Evolutionary conservation across 768 basidiomycete genomes (phyloP), one percentile per base, ranked within the genome.

Genomic region (Amanita polypyramis): DNA sequence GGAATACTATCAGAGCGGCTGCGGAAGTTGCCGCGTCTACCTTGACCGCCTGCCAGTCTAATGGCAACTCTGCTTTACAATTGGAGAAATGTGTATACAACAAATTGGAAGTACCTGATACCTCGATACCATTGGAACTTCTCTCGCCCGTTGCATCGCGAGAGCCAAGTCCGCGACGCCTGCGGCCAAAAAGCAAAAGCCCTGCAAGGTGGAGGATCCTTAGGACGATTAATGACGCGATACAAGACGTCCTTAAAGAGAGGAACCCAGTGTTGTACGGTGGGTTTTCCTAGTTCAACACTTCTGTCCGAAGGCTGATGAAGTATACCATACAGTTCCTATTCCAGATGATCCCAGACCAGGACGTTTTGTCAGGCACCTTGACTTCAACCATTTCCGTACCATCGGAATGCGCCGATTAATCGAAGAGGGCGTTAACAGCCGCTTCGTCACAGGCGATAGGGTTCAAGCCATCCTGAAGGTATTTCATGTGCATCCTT

Each of bases 331-430:
- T 47, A 37, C 3, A 87, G 85, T 89, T 36, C 85, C 85, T 33
- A 73, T 72, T 2, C 71, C 82, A 15, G 67, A 76, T 51, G 86
- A 87, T 60, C 76, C 85, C 46, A 74, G 80, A 47, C 80, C 88
- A 25, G 83, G 86, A 45, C 77, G 86, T 51, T 86, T 85, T 58
- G 82, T 96, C 30, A 82, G 78, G 33, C 85, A 91, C 62, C 67
- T 99, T 11, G 90, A 91, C 59, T 99, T 99, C 59, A 94, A 91
- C 56, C 92, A 95, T 61, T 99, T 99, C 71, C 80, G 94, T 21
- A 95, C 96, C 20, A 92, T 95, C 48, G 95, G 95, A 0, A 93
- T 97, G 81, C 78, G 91, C 42, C 82, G 96, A 15, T 89, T 87
- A 3, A 79, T 96, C 2, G 90, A 89, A 25, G 92, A 96, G 62